Percentiles rank a stretch among this genome's conserved stretches.
These are phyloP conservation scores for Parathielavia hyrcaniae DNA, from an alignment of 495 filamentous ascomycete species.

Conservation along the genomic window DNA sequence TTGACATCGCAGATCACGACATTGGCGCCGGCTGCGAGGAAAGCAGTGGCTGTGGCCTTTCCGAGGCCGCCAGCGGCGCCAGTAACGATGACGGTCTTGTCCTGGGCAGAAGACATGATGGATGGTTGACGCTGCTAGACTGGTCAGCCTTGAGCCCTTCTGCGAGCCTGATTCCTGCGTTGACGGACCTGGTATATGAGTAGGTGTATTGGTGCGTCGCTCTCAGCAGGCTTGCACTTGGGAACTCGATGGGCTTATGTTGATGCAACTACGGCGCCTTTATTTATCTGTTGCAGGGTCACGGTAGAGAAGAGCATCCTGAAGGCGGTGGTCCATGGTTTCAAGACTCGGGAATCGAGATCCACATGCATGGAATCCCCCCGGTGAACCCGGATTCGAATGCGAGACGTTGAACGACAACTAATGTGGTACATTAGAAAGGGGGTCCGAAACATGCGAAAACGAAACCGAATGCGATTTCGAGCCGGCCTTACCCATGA, in stretches of 20 bases:
- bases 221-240: no score
- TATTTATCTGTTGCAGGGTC: conserved; percentile 8
- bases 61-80: conserved; percentile 42
- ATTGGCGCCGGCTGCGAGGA: conserved; percentile 39
- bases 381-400: conserved; percentile 5
- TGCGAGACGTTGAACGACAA: neutral
- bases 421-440: no score
- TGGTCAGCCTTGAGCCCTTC: neutral
- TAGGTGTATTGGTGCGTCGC: no score
- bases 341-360: neutral
- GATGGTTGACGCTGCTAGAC: neutral
- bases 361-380: neutral
- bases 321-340: neutral
- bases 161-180: neutral
- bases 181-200: neutral
- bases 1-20: conserved; percentile 45
- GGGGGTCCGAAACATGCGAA: neutral
- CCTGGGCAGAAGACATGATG: conserved; percentile 25
- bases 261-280: no score
- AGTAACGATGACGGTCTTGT: conserved; percentile 42
- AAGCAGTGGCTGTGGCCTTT: conserved; percentile 35
- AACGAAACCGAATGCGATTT: conserved; percentile 14
- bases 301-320: neutral
- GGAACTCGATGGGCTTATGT: no score
- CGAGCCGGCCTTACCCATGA: neutral